phyloP scores from a whole-genome alignment of 1,139 yeast species.

The Pichia sp. region DNA sequence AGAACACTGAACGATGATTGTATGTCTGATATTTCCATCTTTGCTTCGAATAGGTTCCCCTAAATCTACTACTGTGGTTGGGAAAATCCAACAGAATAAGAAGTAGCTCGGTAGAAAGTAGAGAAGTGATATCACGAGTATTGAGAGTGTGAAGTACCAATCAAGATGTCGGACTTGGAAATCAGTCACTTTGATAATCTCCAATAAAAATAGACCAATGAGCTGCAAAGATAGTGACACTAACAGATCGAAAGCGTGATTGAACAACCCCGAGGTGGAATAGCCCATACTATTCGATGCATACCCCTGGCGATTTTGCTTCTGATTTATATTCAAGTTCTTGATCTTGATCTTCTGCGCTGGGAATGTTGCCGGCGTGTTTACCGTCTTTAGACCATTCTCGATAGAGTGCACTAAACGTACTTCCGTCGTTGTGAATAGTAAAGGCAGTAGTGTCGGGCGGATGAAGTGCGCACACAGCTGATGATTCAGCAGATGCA shows the following conservation, averaged over 20 bases:
- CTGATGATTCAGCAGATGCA: conserved; percentile 5
- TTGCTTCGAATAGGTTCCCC: no score
- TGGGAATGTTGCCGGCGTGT: no score
- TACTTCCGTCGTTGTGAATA: conserved; percentile 7
- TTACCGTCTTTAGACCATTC: conserved; percentile 6
- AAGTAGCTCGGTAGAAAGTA: conserved; percentile 24
- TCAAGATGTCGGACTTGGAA: conserved; percentile 16
- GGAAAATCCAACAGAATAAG: conserved; percentile 8
- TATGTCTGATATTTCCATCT: background rate
- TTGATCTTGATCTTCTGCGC: no score
- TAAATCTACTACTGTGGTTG: no score
- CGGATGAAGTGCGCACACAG: conserved; percentile 7
- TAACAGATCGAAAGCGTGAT: conserved; percentile 18
- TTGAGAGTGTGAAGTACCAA: conserved; percentile 22
- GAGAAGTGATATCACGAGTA: conserved; percentile 18
- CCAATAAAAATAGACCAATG: conserved; percentile 23
- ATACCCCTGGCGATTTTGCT: no score
- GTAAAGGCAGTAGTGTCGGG: conserved; percentile 9
- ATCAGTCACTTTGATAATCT: conserved; percentile 19
- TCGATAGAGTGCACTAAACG: conserved; percentile 9
- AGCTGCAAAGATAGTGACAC: conserved; percentile 23
- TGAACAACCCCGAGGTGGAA: no score
- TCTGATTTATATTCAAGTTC: no score
- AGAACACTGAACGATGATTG: background rate
- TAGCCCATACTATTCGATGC: no score